Conservation (phyloP, 2,329 filamentous ascomycete genomes). For the Fusarium sp. region DNA sequence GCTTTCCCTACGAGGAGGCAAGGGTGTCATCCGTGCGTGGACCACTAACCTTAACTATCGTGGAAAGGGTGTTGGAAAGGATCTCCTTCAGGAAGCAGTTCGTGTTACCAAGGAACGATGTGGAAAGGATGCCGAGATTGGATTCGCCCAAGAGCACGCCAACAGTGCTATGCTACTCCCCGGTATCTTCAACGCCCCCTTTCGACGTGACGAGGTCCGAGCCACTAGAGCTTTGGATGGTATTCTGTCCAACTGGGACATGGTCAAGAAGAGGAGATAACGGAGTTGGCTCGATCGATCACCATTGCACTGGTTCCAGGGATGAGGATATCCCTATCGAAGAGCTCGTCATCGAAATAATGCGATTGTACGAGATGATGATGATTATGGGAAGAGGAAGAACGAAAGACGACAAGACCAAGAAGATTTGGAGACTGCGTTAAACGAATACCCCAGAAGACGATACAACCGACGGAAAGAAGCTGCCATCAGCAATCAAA, state of each 20-base stretch:
- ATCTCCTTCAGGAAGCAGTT: slow-evolving; percentile 80
- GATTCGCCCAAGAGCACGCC: slow-evolving; percentile 83
- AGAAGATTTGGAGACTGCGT: slow-evolving; percentile 22
- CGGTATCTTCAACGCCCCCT: slow-evolving; percentile 70
- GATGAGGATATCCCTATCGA: not conserved
- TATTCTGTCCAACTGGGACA: slow-evolving; percentile 64
- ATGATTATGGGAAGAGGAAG: slow-evolving; percentile 2
- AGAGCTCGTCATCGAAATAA: slow-evolving; percentile 1
- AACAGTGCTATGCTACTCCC: slow-evolving; percentile 76
- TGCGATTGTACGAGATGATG: slow-evolving; percentile 10
- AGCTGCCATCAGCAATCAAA: slow-evolving; percentile 17
- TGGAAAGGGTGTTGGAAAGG: slow-evolving; percentile 77
- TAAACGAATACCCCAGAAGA: slow-evolving; percentile 26
- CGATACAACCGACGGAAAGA: slow-evolving; percentile 23
- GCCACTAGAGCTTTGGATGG: slow-evolving; percentile 67
- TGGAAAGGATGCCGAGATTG: slow-evolving; percentile 74
- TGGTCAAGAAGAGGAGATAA: slow-evolving; percentile 62
- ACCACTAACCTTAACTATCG: slow-evolving; percentile 79
- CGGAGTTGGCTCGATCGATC: slow-evolving; percentile 6
- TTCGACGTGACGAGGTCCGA: slow-evolving; percentile 70
- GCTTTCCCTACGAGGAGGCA: slow-evolving; percentile 66
- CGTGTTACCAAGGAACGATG: slow-evolving; percentile 75
- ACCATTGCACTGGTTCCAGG: not conserved
- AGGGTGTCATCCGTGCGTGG: slow-evolving; percentile 84
- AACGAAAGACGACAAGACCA: slow-evolving; percentile 7